Conservation (phyloP, 306 rosid genomes). For the Erythrophleum fordii region DNA sequence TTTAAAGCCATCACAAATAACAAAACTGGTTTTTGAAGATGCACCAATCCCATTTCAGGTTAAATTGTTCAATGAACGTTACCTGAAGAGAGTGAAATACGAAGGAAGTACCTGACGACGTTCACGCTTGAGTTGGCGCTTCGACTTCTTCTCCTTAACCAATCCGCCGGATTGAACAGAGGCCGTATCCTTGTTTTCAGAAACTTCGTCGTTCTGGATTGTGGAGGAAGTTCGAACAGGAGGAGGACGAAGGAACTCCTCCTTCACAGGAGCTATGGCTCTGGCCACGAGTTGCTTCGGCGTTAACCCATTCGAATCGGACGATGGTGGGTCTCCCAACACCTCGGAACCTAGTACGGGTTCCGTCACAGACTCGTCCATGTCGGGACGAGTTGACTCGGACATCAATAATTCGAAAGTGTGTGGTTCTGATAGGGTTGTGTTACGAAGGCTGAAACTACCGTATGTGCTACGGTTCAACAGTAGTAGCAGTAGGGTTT, state of each 20-base stretch:
- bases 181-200: slow-evolving; percentile 35
- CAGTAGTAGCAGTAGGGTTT: not conserved
- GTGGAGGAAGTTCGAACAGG: slow-evolving; percentile 50
- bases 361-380: slow-evolving; percentile 43
- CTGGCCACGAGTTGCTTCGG: slow-evolving; percentile 76
- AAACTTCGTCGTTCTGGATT: slow-evolving; percentile 35
- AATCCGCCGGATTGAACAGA: slow-evolving; percentile 39
- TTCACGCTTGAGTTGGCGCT: slow-evolving; percentile 95
- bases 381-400: slow-evolving; percentile 34
- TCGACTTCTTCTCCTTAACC: slow-evolving; percentile 84
- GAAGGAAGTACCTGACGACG: slow-evolving; percentile 67
- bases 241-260: slow-evolving; percentile 67
- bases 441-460: too few relatives aligned
- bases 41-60: not conserved
- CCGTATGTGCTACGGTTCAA: not conserved
- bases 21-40: not conserved
- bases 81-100: not conserved
- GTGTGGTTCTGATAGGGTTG: not conserved
- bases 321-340: not conserved
- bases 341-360: not conserved
- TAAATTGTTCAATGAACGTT: too few relatives aligned
- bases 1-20: not conserved
- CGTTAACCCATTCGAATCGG: slow-evolving; percentile 31
- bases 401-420: not conserved
- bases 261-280: slow-evolving; percentile 82